phyloP scores from a whole-genome alignment of 2,329 filamentous ascomycete genomes.

The Beauveria bassiana region DNA sequence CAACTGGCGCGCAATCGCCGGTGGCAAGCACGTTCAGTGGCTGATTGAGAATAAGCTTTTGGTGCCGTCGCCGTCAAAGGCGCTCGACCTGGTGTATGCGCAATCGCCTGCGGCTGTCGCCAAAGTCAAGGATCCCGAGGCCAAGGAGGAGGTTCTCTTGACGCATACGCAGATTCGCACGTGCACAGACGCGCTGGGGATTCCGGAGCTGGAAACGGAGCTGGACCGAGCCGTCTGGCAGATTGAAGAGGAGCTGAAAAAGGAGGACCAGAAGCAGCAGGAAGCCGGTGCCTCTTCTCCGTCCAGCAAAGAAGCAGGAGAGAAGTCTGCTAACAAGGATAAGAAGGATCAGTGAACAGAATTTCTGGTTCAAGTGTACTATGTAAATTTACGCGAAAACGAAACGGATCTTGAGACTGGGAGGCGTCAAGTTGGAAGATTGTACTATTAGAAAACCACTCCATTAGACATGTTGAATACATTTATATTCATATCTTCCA shows the following conservation, averaged over 20 bases:
- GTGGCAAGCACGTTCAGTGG: conserved; percentile 78
- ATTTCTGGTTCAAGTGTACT: background rate
- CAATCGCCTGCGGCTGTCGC: conserved; percentile 16
- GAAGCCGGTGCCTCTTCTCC: conserved; percentile 8
- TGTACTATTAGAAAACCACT: background rate
- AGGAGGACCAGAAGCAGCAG: conserved; percentile 26
- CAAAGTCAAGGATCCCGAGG: conserved; percentile 14
- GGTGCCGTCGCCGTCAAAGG: conserved; percentile 53
- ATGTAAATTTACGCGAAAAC: conserved; percentile 10
- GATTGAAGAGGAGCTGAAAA: conserved; percentile 46
- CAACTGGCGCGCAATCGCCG: conserved; percentile 78
- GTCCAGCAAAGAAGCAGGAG: background rate
- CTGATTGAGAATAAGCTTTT: conserved; percentile 68
- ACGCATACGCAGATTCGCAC: conserved; percentile 45
- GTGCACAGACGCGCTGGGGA: conserved; percentile 53
- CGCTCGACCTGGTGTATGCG: conserved; percentile 67
- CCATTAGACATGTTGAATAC: background rate
- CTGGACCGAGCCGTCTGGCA: conserved; percentile 71
- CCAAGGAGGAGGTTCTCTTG: conserved; percentile 33
- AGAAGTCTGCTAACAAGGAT: conserved; percentile 13
- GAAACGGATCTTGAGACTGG: conserved; percentile 10
- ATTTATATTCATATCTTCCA: background rate
- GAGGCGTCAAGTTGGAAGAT: background rate
- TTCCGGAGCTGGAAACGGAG: conserved; percentile 65
- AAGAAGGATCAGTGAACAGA: conserved; percentile 13